These are phyloP conservation scores for Penicillium steckii DNA, from an alignment of 495 filamentous ascomycete genomes.

Conservation along the genomic window DNA sequence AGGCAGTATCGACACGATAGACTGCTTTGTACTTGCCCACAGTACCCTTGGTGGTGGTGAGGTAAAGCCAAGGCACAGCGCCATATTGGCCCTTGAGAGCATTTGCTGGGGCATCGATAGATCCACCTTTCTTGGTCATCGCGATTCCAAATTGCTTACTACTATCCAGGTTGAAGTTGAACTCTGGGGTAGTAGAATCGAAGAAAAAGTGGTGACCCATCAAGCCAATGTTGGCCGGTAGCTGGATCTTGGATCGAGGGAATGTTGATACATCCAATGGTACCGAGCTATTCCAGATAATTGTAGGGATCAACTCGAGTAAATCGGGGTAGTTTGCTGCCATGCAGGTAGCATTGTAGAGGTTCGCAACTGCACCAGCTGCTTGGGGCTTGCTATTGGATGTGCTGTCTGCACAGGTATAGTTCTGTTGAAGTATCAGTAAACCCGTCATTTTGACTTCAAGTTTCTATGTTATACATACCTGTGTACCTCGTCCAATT, in stretches of 20 bases:
- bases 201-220: constrained; percentile 81
- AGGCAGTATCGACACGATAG: constrained; percentile 84
- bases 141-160: constrained; percentile 57
- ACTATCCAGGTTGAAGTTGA: constrained; percentile 65
- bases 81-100: constrained; percentile 56
- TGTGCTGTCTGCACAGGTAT: constrained; percentile 69
- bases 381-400: constrained; percentile 57
- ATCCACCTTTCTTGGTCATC: constrained; percentile 56
- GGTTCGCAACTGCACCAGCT: constrained; percentile 75
- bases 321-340: constrained; percentile 65
- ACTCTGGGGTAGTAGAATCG: constrained; percentile 66
- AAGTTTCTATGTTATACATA: constrained; percentile 18
- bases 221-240: constrained; percentile 26
- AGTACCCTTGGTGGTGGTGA: constrained; percentile 51
- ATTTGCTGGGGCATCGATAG: constrained; percentile 56
- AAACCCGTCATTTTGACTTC: not conserved
- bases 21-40: constrained; percentile 67
- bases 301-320: constrained; percentile 47
- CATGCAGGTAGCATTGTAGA: constrained; percentile 86
- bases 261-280: constrained; percentile 19
- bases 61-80: constrained; percentile 58
- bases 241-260: constrained; percentile 52
- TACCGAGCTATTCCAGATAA: constrained; percentile 46
- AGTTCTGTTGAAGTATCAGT: constrained; percentile 61
- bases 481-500: constrained; percentile 77